Conservation (phyloP, 306 rosid species). For the Mucuna pruriens region DNA sequence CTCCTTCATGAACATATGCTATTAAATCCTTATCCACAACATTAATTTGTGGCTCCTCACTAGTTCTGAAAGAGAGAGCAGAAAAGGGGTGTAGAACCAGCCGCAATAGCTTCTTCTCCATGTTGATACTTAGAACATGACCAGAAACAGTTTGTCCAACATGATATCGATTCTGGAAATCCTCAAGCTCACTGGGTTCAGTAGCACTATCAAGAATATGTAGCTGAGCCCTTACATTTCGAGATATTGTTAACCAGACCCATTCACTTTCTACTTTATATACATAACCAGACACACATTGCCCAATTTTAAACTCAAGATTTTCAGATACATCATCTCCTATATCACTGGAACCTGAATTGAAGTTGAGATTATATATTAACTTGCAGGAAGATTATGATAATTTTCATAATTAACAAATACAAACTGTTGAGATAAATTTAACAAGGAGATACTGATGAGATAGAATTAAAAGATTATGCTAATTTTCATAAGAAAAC, state of each 20-base stretch:
- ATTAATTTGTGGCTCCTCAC: slow-evolving; percentile 41
- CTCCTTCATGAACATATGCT: slow-evolving; percentile 67
- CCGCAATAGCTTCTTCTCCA: slow-evolving; percentile 68
- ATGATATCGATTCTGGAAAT: slow-evolving; percentile 66
- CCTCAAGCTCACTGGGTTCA: slow-evolving; percentile 75
- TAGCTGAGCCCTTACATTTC: slow-evolving; percentile 70
- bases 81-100: slow-evolving; percentile 53
- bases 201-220: slow-evolving; percentile 79
- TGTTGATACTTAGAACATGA: slow-evolving; percentile 59
- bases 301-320: slow-evolving; percentile 64
- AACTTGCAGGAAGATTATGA: neutral
- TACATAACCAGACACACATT: slow-evolving; percentile 71
- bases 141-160: slow-evolving; percentile 74
- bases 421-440: neutral
- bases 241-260: slow-evolving; percentile 80
- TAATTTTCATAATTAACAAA: slow-evolving; percentile 20
- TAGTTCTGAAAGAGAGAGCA: slow-evolving; percentile 33
- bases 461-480: slow-evolving; percentile 6
- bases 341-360: slow-evolving; percentile 60
- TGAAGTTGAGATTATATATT: slow-evolving; percentile 34
- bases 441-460: neutral
- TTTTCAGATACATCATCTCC: slow-evolving; percentile 45
- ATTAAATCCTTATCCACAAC: slow-evolving; percentile 42
- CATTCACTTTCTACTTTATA: slow-evolving; percentile 81
- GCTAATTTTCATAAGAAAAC: slow-evolving; percentile 8